A percentile compares a stretch with the other conserved stretches of the same genome.
Conservation (phyloP, 306 rosid species). For the Pterocarpus macrocarpus region DNA sequence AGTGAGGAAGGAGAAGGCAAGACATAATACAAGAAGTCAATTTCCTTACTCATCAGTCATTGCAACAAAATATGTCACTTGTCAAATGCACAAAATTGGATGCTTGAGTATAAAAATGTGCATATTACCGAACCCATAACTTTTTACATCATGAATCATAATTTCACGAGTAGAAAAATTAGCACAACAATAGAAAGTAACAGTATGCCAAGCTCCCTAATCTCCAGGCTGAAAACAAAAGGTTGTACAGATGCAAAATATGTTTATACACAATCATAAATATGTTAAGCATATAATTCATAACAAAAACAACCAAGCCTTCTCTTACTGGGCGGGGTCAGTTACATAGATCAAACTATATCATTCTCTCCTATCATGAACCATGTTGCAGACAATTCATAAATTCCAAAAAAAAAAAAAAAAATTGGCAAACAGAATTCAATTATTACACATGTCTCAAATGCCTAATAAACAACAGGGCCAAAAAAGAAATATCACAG, state of each 20-base stretch:
- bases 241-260: constrained; percentile 23
- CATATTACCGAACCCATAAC: constrained; percentile 30
- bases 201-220: not conserved
- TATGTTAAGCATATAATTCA: not conserved
- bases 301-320: not conserved
- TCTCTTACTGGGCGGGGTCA: not conserved
- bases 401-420: not conserved
- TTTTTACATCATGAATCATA: constrained; percentile 24
- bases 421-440: not conserved
- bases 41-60: constrained; percentile 10
- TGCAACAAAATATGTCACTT: constrained; percentile 22
- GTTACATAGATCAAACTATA: no score
- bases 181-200: not conserved
- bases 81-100: constrained; percentile 27
- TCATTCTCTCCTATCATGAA: no score
- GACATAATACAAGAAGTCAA: constrained; percentile 35
- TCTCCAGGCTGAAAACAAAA: constrained; percentile 31
- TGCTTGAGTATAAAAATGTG: constrained; percentile 11
- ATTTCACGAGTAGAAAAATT: constrained; percentile 32
- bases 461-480: constrained; percentile 6
- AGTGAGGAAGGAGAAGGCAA: constrained; percentile 5
- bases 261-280: constrained; percentile 14
- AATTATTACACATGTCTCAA: constrained; percentile 6
- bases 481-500: constrained; percentile 6
- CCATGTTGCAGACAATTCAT: not conserved